Conservation (phyloP, 1,284 basidiomycete genomes). For the Meira miltonrushii region DNA sequence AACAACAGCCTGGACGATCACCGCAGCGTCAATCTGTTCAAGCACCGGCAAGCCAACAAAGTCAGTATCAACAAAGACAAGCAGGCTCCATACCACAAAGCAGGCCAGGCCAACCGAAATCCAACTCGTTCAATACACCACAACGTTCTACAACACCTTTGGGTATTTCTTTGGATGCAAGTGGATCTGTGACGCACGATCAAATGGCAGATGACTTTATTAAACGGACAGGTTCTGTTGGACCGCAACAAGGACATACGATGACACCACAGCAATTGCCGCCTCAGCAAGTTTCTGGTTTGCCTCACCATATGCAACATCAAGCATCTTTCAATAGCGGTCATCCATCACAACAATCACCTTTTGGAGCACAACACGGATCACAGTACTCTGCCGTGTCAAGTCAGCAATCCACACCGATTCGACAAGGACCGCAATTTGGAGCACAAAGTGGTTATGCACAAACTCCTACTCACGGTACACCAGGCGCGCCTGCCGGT, state of each 20-base stretch:
- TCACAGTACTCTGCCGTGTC: too few species aligned
- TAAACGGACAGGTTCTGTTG: slow-evolving; percentile 57
- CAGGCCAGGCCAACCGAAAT: slow-evolving; percentile 16
- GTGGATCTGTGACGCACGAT: slow-evolving; percentile 72
- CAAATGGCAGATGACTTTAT: slow-evolving; percentile 64
- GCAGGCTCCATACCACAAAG: slow-evolving; percentile 16
- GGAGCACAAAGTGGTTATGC: too few species aligned
- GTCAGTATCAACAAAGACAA: slow-evolving; percentile 33
- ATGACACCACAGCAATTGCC: too few species aligned
- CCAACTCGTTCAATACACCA: slow-evolving; percentile 13
- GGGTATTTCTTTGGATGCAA: slow-evolving; percentile 72
- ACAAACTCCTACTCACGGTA: too few species aligned
- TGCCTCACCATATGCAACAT: too few species aligned
- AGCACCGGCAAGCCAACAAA: neutral
- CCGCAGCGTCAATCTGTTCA: slow-evolving; percentile 12
- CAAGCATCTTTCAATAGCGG: too few species aligned
- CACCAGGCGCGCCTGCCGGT: neutral
- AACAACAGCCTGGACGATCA: neutral
- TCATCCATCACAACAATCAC: too few species aligned
- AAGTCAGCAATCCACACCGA: too few species aligned
- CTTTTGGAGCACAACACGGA: too few species aligned
- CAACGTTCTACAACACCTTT: slow-evolving; percentile 55
- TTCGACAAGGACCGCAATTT: too few species aligned
- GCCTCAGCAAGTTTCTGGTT: too few species aligned
- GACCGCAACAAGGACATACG: slow-evolving; percentile 57